Evolutionary conservation across 23 red algal species (phyloP).

Genomic region (Gracilaria domingensis): DNA sequence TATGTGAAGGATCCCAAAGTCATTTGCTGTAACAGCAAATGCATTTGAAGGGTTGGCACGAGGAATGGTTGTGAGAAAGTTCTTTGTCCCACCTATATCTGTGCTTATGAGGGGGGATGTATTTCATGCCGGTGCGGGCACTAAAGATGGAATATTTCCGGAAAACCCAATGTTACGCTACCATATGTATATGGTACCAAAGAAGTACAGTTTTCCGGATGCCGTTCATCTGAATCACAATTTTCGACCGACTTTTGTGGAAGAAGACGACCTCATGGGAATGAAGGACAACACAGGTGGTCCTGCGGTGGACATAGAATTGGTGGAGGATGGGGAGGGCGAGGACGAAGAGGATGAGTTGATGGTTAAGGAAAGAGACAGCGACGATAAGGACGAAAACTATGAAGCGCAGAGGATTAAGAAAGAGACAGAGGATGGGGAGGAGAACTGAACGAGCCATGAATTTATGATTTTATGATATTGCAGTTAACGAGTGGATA

Average conservation of each 20-base stretch:
- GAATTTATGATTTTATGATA: too few species aligned
- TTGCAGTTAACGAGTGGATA: too few species aligned
- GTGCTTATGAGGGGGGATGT: constrained; percentile 14
- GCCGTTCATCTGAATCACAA: background rate
- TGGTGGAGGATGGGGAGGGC: too few species aligned
- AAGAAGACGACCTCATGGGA: background rate
- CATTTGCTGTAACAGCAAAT: background rate
- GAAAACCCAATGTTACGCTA: background rate
- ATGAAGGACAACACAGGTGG: too few species aligned
- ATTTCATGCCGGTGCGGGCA: background rate
- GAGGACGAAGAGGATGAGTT: too few species aligned
- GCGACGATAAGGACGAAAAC: too few species aligned
- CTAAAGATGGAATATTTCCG: background rate
- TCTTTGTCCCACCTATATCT: constrained; percentile 8
- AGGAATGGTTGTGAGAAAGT: background rate
- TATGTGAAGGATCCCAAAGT: constrained; percentile 21
- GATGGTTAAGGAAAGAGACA: too few species aligned
- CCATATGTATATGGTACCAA: constrained; percentile 24
- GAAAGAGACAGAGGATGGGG: too few species aligned
- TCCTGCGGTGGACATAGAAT: too few species aligned
- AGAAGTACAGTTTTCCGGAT: background rate
- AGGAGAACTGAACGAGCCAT: too few species aligned
- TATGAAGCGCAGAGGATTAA: too few species aligned
- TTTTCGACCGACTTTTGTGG: constrained; percentile 2
- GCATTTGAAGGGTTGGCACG: background rate